Evolutionary conservation across 441 rosid species (phyloP).

Genomic region (Adansonia rubrostipa): DNA sequence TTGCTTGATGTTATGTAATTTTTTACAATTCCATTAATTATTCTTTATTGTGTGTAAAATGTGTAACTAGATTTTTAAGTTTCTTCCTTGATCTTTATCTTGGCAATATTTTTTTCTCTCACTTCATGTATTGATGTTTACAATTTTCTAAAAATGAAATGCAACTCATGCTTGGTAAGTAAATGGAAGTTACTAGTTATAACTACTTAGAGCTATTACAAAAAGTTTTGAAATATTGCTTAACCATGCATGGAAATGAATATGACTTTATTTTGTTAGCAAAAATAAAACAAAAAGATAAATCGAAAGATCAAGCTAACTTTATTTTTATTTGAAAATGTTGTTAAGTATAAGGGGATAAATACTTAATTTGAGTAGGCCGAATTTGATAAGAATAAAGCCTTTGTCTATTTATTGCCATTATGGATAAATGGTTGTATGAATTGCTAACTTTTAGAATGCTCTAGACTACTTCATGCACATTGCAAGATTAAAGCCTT

Average conservation of each 20-base stretch:
- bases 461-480: background rate
- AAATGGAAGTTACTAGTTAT: background rate
- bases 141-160: too few species aligned
- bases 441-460: background rate
- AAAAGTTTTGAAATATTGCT: background rate
- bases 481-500: background rate
- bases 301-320: background rate
- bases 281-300: background rate
- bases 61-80: too few species aligned
- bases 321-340: background rate
- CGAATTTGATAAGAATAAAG: background rate
- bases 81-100: too few species aligned
- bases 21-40: too few species aligned
- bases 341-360: background rate
- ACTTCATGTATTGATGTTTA: too few species aligned
- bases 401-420: background rate
- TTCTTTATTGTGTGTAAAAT: too few species aligned
- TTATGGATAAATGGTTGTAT: background rate
- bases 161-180: slow-evolving; percentile 2
- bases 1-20: too few species aligned
- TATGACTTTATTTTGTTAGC: background rate
- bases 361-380: background rate
- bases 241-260: background rate
- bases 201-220: background rate
- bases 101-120: too few species aligned